These are phyloP conservation scores for Verticillium zaregamsianum DNA, from an alignment of 2,329 filamentous ascomycete species.

Conservation along the genomic window DNA sequence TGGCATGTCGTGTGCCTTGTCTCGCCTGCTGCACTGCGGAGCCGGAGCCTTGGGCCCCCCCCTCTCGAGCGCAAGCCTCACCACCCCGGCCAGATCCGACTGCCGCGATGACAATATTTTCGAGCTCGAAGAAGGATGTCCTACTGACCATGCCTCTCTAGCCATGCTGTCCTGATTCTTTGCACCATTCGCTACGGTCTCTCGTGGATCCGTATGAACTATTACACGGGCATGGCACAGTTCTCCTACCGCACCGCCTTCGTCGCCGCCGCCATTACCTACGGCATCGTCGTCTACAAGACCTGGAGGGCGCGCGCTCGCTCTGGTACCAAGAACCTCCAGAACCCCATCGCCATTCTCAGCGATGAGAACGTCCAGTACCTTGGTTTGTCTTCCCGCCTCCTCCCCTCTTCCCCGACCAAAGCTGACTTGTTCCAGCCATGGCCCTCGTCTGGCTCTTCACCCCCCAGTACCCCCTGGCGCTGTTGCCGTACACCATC, in stretches of 20 bases:
- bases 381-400: constrained; percentile 62
- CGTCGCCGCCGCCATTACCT: constrained; percentile 82
- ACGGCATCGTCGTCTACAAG: constrained; percentile 99
- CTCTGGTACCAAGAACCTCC: constrained; percentile 59
- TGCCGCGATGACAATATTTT: background rate
- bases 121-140: background rate
- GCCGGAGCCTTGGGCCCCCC: background rate
- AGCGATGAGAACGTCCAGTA: constrained; percentile 98
- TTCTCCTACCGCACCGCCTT: constrained; percentile 91
- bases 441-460: constrained; percentile 97
- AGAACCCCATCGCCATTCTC: constrained; percentile 61
- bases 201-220: constrained; percentile 88
- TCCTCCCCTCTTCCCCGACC: constrained; percentile 4
- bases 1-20: background rate
- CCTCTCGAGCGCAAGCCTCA: background rate
- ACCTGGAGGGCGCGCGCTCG: constrained; percentile 82
- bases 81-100: background rate
- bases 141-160: constrained; percentile 28
- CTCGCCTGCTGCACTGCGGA: background rate
- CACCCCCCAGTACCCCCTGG: constrained; percentile 81
- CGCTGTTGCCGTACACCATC: constrained; percentile 88
- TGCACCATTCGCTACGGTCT: constrained; percentile 78
- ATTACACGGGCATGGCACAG: constrained; percentile 68
- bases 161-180: constrained; percentile 82
- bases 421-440: constrained; percentile 43